These are phyloP conservation scores for Hygrocybe punicea DNA, from an alignment of 768 basidiomycete genomes.

Conservation along the genomic window DNA sequence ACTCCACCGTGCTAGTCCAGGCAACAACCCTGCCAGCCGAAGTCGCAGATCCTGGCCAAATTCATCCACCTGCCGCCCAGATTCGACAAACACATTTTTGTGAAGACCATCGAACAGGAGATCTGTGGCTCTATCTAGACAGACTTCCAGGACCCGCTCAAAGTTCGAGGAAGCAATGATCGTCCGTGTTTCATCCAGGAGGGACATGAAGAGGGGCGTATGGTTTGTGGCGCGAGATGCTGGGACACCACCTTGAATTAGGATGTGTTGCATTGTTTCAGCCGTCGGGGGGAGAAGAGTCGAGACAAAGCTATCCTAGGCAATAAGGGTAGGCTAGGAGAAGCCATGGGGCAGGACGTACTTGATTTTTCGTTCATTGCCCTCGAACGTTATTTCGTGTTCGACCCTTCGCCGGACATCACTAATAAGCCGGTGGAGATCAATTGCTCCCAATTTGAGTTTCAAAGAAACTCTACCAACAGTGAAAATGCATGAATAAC, in stretches of 20 bases:
- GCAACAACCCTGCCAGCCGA: constrained; percentile 75
- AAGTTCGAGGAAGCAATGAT: constrained; percentile 70
- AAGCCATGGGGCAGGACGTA: constrained; percentile 27
- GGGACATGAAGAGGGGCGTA: constrained; percentile 52
- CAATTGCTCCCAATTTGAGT: constrained; percentile 62
- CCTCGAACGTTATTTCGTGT: constrained; percentile 61
- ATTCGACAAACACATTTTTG: constrained; percentile 53
- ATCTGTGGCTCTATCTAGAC: constrained; percentile 66
- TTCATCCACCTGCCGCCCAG: constrained; percentile 20
- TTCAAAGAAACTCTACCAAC: constrained; percentile 74
- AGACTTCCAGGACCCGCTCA: constrained; percentile 62
- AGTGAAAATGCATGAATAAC: not conserved
- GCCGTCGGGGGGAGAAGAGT: constrained; percentile 73
- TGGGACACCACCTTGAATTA: constrained; percentile 59
- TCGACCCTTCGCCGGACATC: constrained; percentile 80
- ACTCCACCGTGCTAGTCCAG: constrained; percentile 77
- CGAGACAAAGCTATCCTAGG: constrained; percentile 57
- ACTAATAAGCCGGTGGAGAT: constrained; percentile 62
- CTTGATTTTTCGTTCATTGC: constrained; percentile 55
- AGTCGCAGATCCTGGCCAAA: constrained; percentile 47
- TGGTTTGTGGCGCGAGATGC: constrained; percentile 30
- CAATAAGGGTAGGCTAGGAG: not conserved
- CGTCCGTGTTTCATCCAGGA: constrained; percentile 66
- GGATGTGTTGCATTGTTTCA: constrained; percentile 64
- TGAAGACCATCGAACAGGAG: constrained; percentile 63